Conservation (phyloP, 2,329 filamentous ascomycete genomes). For the Phoma herbarum region DNA sequence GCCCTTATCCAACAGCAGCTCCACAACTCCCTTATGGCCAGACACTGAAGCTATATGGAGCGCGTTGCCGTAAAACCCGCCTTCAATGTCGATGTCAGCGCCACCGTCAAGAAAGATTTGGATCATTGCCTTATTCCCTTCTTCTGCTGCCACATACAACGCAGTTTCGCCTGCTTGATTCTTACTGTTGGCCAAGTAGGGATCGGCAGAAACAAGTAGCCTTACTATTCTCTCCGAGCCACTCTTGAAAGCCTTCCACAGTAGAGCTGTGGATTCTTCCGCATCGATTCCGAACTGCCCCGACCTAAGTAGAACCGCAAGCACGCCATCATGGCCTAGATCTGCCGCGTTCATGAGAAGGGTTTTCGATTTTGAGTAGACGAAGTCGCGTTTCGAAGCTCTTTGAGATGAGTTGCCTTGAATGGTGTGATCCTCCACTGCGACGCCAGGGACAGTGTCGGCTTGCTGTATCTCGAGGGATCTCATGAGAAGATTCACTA, state of each 20-base stretch:
- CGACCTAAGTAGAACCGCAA: constrained; percentile 30
- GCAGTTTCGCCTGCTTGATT: neutral
- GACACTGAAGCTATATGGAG: neutral
- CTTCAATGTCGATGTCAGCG: neutral
- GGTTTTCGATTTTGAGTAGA: constrained; percentile 23
- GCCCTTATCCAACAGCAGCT: neutral
- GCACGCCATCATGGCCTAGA: constrained; percentile 28
- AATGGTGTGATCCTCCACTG: neutral
- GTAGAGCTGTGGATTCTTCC: neutral
- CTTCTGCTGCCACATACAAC: neutral
- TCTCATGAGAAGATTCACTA: neutral
- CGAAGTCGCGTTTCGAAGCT: constrained; percentile 23
- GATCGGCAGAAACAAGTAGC: neutral
- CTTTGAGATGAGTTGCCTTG: neutral
- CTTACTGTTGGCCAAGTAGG: neutral
- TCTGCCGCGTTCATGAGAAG: constrained; percentile 37
- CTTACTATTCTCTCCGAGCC: neutral
- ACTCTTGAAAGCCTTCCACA: neutral
- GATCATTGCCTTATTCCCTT: neutral
- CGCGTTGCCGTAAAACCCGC: neutral
- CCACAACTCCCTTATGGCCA: neutral
- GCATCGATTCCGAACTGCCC: constrained; percentile 18
- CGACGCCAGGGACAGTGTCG: neutral
- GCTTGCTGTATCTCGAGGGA: neutral
- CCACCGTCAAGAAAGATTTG: neutral